phyloP scores from a whole-genome alignment of 176 grass and related monocot species.

The Puya raimondii region DNA sequence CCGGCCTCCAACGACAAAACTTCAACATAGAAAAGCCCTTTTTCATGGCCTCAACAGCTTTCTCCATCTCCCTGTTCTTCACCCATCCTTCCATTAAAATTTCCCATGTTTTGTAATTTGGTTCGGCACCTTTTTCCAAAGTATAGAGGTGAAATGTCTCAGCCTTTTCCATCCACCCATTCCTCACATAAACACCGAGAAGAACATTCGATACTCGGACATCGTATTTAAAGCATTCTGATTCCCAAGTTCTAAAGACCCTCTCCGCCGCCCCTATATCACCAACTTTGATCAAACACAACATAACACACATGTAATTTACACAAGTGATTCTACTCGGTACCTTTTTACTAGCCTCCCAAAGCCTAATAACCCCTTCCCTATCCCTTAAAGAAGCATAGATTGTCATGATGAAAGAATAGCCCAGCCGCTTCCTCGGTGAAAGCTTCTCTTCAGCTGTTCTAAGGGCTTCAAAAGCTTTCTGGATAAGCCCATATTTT shows the following conservation, averaged over 20 bases:
- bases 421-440: slow-evolving; percentile 39
- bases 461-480: slow-evolving; percentile 48
- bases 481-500: slow-evolving; percentile 27
- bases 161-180: slow-evolving; percentile 75
- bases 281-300: slow-evolving; percentile 57
- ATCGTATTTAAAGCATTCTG: slow-evolving; percentile 44
- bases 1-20: slow-evolving; percentile 53
- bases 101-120: slow-evolving; percentile 93
- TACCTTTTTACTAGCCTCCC: slow-evolving; percentile 63
- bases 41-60: slow-evolving; percentile 67
- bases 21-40: slow-evolving; percentile 53
- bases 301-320: slow-evolving; percentile 64
- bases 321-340: slow-evolving; percentile 46
- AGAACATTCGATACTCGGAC: slow-evolving; percentile 68
- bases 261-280: slow-evolving; percentile 49
- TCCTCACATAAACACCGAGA: slow-evolving; percentile 78
- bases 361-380: slow-evolving; percentile 52
- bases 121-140: slow-evolving; percentile 48
- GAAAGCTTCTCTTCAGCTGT: slow-evolving; percentile 68
- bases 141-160: slow-evolving; percentile 61
- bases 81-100: slow-evolving; percentile 73
- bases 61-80: slow-evolving; percentile 56
- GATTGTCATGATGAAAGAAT: slow-evolving; percentile 75
- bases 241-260: slow-evolving; percentile 69
- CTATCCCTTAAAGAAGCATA: slow-evolving; percentile 52